Evolutionary conservation across 257 asterid genomes (phyloP).

Genomic region (Echium plantagineum): DNA sequence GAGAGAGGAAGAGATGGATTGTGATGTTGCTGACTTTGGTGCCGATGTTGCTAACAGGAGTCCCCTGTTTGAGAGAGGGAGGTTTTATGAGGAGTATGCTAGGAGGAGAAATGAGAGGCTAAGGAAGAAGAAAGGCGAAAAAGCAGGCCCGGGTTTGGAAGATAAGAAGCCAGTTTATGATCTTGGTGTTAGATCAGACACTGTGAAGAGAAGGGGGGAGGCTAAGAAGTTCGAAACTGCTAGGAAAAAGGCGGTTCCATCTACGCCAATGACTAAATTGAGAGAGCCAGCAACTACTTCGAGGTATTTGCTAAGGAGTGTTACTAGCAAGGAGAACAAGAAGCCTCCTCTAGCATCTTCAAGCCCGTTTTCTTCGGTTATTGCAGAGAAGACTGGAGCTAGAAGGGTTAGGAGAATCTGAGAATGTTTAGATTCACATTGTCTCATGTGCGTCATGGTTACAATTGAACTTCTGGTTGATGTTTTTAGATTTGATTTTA

Average conservation of each 20-base stretch:
- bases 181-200: conserved; percentile 74
- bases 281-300: conserved; percentile 41
- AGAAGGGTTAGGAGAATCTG: conserved; percentile 37
- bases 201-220: conserved; percentile 60
- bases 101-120: conserved; percentile 88
- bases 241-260: conserved; percentile 28
- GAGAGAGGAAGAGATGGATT: conserved; percentile 6
- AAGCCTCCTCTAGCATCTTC: conserved; percentile 48
- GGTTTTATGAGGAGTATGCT: conserved; percentile 70
- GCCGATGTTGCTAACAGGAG: conserved; percentile 16
- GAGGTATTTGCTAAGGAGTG: conserved; percentile 69
- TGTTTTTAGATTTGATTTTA: background rate
- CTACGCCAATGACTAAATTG: conserved; percentile 45
- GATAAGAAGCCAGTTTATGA: conserved; percentile 43
- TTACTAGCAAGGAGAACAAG: conserved; percentile 47
- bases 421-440: conserved; percentile 2
- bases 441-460: background rate
- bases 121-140: conserved; percentile 65
- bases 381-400: conserved; percentile 31
- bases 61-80: conserved; percentile 72
- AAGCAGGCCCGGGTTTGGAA: conserved; percentile 7
- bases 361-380: conserved; percentile 35
- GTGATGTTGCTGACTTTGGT: conserved; percentile 1
- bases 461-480: background rate
- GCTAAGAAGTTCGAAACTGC: conserved; percentile 27